Base-by-base conservation (phyloP, 805 yeast genomes). In the Spathaspora boniae region DNA sequence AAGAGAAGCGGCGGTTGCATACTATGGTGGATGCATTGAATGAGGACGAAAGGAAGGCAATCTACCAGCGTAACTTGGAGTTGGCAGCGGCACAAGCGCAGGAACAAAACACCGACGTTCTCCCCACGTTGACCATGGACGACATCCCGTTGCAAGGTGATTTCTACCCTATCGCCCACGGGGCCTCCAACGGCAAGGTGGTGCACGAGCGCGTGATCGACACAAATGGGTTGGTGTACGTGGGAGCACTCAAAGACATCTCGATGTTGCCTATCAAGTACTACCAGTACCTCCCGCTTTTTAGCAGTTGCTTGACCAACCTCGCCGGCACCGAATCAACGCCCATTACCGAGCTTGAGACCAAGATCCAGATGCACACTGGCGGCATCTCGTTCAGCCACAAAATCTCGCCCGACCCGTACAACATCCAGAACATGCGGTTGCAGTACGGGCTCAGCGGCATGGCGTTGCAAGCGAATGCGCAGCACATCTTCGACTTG, bases 171-270 rank as follows among this genome's bases (percentile, higher is more conserved):
- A 37, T 65, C 6, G 30, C 49, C 3, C 50, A 58, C 43, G 47
- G 53, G 7, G 42, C 70, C 6, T 44, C 50, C 3, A 53, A 53
- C 14, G 45, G 48, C n/a, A 63, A 70, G 2, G 50, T 47, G 25
- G 38, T 62, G 44, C 65, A 68, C 45, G 70, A 70, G 47, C 65
- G 86, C 43, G 54, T 73, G n/a, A 76, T 81, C 1, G 81, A 76
- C 42, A 79, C 94, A 2, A 86, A 86, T 52, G 97, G 96, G 1
- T 63, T 93, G 30, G 74, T 89, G 0, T 93, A 91, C 53, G 68
- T 82, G 42, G 71, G 82, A 29, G 81, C 85, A n/a, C 58, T 78
- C 24, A 81, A 82, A 41, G 69, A 78, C 27, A 55, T 91, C 19
- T 60, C 74, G 6, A 54, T 63, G 16, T 52, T 91, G 5, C 91